Evolutionary conservation across 768 basidiomycete genomes (phyloP).

Genomic region (Guyanaporus albipodus): DNA sequence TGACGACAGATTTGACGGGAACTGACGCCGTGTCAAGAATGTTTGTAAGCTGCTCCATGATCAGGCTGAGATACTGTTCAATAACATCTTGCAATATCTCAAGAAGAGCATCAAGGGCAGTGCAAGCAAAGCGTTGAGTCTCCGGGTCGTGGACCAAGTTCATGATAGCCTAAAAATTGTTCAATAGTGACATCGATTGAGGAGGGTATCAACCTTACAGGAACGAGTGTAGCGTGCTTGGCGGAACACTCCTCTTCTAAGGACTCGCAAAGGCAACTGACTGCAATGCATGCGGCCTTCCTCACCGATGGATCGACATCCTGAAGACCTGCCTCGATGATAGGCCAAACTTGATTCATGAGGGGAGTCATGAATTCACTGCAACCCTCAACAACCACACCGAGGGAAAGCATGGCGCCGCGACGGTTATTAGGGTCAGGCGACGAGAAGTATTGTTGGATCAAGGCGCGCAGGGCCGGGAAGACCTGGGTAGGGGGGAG

Average conservation of each 20-base stretch:
- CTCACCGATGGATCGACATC: constrained; percentile 83
- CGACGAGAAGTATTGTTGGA: constrained; percentile 82
- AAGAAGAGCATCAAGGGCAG: constrained; percentile 92
- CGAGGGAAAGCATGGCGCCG: constrained; percentile 91
- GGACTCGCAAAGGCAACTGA: constrained; percentile 97
- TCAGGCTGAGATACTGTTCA: constrained; percentile 83
- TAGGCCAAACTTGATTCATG: constrained; percentile 89
- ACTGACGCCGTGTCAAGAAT: constrained; percentile 86
- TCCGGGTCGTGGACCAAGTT: constrained; percentile 79
- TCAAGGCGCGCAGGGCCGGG: constrained; percentile 80
- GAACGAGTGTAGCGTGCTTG: constrained; percentile 80
- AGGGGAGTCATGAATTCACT: constrained; percentile 96
- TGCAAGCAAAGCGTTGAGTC: constrained; percentile 93
- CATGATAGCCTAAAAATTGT: constrained; percentile 71
- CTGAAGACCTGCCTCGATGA: constrained; percentile 83
- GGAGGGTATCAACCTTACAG: constrained; percentile 46
- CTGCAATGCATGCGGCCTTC: constrained; percentile 93
- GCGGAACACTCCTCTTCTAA: constrained; percentile 87
- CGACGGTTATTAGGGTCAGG: constrained; percentile 77
- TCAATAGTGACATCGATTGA: background rate
- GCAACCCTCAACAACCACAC: constrained; percentile 95
- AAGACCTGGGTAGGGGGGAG: constrained; percentile 95
- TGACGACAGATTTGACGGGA: constrained; percentile 88
- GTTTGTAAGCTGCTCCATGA: constrained; percentile 90
- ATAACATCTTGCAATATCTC: constrained; percentile 92